Percentiles rank a stretch among this genome's conserved stretches.
phyloP scores from a whole-genome alignment of 306 rosid genomes.

The Rubus idaeus region DNA sequence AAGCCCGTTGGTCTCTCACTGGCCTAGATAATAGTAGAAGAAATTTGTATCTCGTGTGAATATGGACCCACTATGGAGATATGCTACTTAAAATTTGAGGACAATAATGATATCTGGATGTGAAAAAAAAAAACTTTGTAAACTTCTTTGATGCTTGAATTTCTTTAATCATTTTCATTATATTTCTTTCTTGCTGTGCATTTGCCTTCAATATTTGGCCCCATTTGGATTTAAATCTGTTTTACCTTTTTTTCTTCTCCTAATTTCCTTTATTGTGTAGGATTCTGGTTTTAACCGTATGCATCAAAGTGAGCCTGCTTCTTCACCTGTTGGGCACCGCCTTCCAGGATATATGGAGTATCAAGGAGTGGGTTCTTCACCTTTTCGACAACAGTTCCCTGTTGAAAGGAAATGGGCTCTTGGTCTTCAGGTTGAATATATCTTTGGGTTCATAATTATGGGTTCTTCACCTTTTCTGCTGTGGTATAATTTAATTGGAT shows the following conservation, averaged over 20 bases:
- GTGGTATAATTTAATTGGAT: not conserved
- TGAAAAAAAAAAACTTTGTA: not conserved
- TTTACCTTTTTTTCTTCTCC: not conserved
- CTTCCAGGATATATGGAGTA: slow-evolving; percentile 61
- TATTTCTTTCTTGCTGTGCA: not conserved
- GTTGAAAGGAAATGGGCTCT: slow-evolving; percentile 95
- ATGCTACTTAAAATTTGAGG: not conserved
- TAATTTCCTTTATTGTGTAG: slow-evolving; percentile 24
- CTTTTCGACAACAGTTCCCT: slow-evolving; percentile 60
- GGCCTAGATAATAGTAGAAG: not conserved
- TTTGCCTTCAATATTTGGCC: not conserved
- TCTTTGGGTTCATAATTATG: slow-evolving; percentile 4
- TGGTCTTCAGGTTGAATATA: slow-evolving; percentile 79
- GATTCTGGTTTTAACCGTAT: slow-evolving; percentile 59
- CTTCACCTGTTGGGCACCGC: slow-evolving; percentile 74
- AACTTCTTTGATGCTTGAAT: not conserved
- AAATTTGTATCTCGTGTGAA: not conserved
- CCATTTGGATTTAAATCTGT: slow-evolving; percentile 2
- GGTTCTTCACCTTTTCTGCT: no score
- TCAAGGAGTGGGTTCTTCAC: slow-evolving; percentile 50
- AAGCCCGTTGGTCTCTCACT: not conserved
- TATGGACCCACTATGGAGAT: not conserved
- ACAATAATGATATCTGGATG: not conserved
- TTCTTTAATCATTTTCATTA: not conserved
- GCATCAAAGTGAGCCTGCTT: slow-evolving; percentile 49